Conservation (phyloP, 2,329 filamentous ascomycete species). For the Dactylonectria estremocensis region DNA sequence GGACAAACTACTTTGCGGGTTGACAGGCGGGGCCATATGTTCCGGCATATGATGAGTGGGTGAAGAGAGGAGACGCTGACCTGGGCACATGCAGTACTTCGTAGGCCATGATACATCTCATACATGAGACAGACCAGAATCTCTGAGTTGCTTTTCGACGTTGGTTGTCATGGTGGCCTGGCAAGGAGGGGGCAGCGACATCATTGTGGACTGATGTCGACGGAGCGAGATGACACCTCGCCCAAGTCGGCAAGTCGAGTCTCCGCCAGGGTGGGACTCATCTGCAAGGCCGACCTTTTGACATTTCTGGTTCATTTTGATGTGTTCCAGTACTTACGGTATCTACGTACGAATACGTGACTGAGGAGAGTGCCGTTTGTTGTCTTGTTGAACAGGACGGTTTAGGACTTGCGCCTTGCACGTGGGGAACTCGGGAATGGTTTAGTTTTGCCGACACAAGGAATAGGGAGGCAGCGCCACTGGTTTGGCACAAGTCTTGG, state of each 20-base stretch:
- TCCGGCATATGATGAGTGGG: not conserved
- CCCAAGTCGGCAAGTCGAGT: conserved; percentile 38
- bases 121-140: conserved; percentile 4
- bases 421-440: conserved; percentile 21
- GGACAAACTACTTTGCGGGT: not conserved
- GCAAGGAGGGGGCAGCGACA: conserved; percentile 38
- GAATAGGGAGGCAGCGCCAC: conserved; percentile 2
- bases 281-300: conserved; percentile 35
- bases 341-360: conserved; percentile 11
- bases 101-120: conserved; percentile 2
- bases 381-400: not conserved
- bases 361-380: conserved; percentile 1
- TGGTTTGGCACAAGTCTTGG: not conserved
- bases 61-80: conserved; percentile 1
- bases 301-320: conserved; percentile 26
- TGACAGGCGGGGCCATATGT: not conserved
- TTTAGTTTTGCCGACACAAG: not conserved
- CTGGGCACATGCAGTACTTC: not conserved
- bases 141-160: not conserved
- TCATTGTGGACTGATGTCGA: conserved; percentile 50
- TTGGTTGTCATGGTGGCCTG: conserved; percentile 15
- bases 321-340: not conserved
- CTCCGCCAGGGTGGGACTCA: conserved; percentile 39
- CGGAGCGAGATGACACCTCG: conserved; percentile 48
- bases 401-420: conserved; percentile 5